phyloP scores from a whole-genome alignment of 495 filamentous ascomycete species.

The Trichodelitschia bisporula region DNA sequence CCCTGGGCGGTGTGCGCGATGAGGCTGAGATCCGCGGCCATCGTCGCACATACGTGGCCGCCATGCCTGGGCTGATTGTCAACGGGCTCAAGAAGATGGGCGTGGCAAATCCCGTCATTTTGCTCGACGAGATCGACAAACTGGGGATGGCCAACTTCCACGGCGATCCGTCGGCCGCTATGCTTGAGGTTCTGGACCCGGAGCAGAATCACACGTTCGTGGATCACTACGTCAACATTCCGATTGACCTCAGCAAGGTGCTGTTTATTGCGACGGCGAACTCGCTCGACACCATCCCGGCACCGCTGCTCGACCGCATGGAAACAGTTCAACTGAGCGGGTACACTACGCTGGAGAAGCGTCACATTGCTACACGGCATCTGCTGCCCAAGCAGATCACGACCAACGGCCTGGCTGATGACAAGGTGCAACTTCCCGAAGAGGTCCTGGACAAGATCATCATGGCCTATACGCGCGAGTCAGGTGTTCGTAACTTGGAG shows the following conservation, averaged over 20 bases:
- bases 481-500: conserved; percentile 92
- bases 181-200: conserved; percentile 95
- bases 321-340: conserved; percentile 79
- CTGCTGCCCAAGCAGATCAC: conserved; percentile 83
- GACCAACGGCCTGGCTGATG: conserved; percentile 48
- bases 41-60: conserved; percentile 88
- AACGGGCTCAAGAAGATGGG: conserved; percentile 91
- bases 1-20: conserved; percentile 82
- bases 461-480: conserved; percentile 86
- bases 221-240: conserved; percentile 93
- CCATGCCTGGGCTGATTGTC: conserved; percentile 91
- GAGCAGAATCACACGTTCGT: conserved; percentile 91
- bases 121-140: conserved; percentile 98
- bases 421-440: conserved; percentile 48
- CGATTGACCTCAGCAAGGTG: conserved; percentile 87
- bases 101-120: conserved; percentile 84
- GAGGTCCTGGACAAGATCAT: conserved; percentile 87
- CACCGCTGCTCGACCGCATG: conserved; percentile 91
- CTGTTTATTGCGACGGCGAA: conserved; percentile 99
- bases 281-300: conserved; percentile 80
- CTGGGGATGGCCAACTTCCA: conserved; percentile 79
- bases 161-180: conserved; percentile 92
- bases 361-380: conserved; percentile 81
- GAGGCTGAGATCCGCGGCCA: conserved; percentile 96
- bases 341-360: conserved; percentile 96